phyloP scores from a whole-genome alignment of 352 stramenopile species.

The Phytophthora boehmeriae region DNA sequence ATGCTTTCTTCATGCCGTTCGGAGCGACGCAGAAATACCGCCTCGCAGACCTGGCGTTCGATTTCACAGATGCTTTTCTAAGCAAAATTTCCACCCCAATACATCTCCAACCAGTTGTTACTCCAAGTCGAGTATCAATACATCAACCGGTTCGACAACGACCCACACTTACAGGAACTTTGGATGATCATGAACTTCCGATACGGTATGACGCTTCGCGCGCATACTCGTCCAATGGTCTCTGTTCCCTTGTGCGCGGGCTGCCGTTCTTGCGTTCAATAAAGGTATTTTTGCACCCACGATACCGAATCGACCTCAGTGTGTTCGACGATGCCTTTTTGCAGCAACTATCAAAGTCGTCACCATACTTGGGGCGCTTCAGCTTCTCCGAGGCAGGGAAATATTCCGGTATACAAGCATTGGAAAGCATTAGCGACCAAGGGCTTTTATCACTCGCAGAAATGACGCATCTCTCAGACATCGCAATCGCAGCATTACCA shows the following conservation, averaged over 20 bases:
- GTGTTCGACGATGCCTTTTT: constrained; percentile 50
- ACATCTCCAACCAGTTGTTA: not conserved
- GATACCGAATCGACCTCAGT: constrained; percentile 40
- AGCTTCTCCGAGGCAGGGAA: constrained; percentile 37
- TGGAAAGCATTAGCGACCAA: constrained; percentile 34
- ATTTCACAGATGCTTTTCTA: constrained; percentile 45
- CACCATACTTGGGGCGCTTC: constrained; percentile 41
- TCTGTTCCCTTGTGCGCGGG: constrained; percentile 38
- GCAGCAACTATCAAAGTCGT: constrained; percentile 21
- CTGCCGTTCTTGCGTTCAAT: constrained; percentile 40
- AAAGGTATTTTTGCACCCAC: constrained; percentile 46
- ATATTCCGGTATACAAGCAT: constrained; percentile 37
- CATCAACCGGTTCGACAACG: no score
- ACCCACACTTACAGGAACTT: constrained; percentile 6
- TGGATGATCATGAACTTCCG: constrained; percentile 11
- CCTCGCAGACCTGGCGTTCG: constrained; percentile 42
- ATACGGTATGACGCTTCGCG: constrained; percentile 21
- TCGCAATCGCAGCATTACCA: constrained; percentile 38
- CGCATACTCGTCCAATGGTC: constrained; percentile 36
- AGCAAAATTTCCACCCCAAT: not conserved
- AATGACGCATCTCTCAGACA: constrained; percentile 47
- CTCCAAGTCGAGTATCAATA: not conserved
- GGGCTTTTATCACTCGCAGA: constrained; percentile 34
- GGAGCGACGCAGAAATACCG: constrained; percentile 42
- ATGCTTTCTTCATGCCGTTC: constrained; percentile 56